A percentile compares a stretch with the other conserved stretches of the same genome.
phyloP scores from a whole-genome alignment of 139 green algal genomes.

The Nannochloris sp. region DNA sequence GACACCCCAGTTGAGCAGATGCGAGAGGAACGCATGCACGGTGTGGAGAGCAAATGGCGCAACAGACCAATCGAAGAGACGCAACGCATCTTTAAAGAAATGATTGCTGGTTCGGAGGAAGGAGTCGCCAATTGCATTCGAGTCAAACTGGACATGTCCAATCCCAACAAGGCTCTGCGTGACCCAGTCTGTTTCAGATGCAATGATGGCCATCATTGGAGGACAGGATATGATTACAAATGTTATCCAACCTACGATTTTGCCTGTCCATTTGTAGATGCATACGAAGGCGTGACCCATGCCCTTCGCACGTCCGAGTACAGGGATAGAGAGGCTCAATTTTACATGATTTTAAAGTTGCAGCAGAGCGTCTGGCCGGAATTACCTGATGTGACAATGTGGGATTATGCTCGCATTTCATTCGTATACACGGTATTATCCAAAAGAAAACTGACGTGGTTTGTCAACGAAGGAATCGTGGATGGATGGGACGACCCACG shows the following conservation, averaged over 20 bases:
- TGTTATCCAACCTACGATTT: slow-evolving; percentile 98
- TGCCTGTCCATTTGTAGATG: slow-evolving; percentile 94
- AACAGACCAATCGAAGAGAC: slow-evolving; percentile 71
- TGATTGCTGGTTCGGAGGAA: slow-evolving; percentile 67
- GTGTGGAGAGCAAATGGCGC: slow-evolving; percentile 63
- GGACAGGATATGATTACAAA: slow-evolving; percentile 86
- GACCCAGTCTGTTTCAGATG: slow-evolving; percentile 93
- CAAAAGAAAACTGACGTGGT: slow-evolving; percentile 97
- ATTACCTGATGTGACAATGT: slow-evolving; percentile 85
- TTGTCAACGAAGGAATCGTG: slow-evolving; percentile 79
- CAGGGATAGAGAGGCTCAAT: slow-evolving; percentile 81
- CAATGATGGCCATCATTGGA: slow-evolving; percentile 85
- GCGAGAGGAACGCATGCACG: slow-evolving; percentile 77
- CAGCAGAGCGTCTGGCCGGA: slow-evolving; percentile 57
- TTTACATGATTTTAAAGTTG: slow-evolving; percentile 71
- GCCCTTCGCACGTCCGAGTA: slow-evolving; percentile 94
- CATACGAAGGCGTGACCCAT: slow-evolving; percentile 91
- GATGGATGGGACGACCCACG: slow-evolving; percentile 89
- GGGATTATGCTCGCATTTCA: slow-evolving; percentile 85
- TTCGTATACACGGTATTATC: slow-evolving; percentile 77
- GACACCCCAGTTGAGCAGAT: slow-evolving; percentile 90
- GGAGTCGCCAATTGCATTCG: slow-evolving; percentile 75
- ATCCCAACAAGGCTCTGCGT: slow-evolving; percentile 62
- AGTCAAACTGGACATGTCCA: slow-evolving; percentile 90
- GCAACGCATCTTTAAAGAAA: slow-evolving; percentile 78